A percentile compares a stretch with the other conserved stretches of the same genome.
phyloP scores from a whole-genome alignment of 2,329 filamentous ascomycete species.

The Aspergillus fischeri region DNA sequence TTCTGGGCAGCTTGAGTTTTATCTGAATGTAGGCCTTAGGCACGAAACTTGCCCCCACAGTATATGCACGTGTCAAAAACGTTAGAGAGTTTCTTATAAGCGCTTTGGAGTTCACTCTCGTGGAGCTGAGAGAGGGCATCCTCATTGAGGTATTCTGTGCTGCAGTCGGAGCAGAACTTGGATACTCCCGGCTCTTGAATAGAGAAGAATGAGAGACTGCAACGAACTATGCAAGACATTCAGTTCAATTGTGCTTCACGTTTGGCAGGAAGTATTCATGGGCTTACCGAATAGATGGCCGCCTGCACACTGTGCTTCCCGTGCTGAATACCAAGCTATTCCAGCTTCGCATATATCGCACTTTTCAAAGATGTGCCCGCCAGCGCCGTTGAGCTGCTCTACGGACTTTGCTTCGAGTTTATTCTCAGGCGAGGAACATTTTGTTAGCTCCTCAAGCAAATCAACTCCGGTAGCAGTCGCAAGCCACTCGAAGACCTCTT shows the following conservation, averaged over 20 bases:
- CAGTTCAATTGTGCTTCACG: constrained; percentile 3
- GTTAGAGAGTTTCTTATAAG: constrained; percentile 24
- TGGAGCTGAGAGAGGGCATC: constrained; percentile 26
- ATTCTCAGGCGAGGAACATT: constrained; percentile 15
- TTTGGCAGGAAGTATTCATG: constrained; percentile 6
- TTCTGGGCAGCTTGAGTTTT: background rate
- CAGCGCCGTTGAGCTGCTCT: constrained; percentile 19
- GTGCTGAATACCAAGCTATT: constrained; percentile 46
- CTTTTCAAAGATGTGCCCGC: constrained; percentile 37
- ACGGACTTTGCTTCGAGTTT: constrained; percentile 21
- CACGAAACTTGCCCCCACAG: constrained; percentile 33
- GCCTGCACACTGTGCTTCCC: constrained; percentile 45
- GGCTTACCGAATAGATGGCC: constrained; percentile 50
- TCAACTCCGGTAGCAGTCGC: constrained; percentile 24
- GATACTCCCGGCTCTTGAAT: constrained; percentile 53
- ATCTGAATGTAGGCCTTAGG: constrained; percentile 3
- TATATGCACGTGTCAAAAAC: constrained; percentile 34
- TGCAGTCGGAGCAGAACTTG: constrained; percentile 53
- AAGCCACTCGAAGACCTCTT: constrained; percentile 23
- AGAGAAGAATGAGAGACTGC: constrained; percentile 51
- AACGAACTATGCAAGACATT: constrained; percentile 42
- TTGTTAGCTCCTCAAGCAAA: constrained; percentile 29
- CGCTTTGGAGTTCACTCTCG: constrained; percentile 14
- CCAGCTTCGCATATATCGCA: constrained; percentile 50
- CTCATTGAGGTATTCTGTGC: constrained; percentile 46